Evolutionary conservation across 2,329 filamentous ascomycete genomes (phyloP), one percentile per base, ranked within the genome.

Genomic region (Pseudogymnoascus sp.): DNA sequence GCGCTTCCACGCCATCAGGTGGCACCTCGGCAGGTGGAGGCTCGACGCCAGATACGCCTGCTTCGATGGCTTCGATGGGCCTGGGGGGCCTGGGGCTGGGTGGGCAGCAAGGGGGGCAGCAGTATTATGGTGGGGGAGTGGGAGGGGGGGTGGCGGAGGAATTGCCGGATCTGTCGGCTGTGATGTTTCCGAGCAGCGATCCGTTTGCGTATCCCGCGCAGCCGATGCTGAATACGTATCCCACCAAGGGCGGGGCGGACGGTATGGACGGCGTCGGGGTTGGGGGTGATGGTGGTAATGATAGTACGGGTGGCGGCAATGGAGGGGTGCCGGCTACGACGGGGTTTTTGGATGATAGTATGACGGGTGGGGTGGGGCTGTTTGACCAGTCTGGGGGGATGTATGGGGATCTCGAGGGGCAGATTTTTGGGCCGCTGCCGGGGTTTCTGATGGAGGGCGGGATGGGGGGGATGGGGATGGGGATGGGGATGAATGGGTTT

Each of bases 121-220:
- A 79, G 71, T 69, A 76, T 79, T 68, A 76, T 75, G 7, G 80
- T 82, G 28, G 72, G 81, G 35, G 21, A 1, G 17, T 3, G 9
- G 42, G 19, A 4, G 42, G 42, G 11, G 33, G 33, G 11, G 6
- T 36, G 36, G 36, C 5, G 15, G 36, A 68, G 36, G 67, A 67
- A 7, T 61, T 92, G 15, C 83, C 88, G 67, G 89, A 90, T 71
- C 81, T 93, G 6, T 87, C 87, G 64, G 85, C 87, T 3, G 85
- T 93, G 77, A 92, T 93, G 87, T 93, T 93, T 70, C 87, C 89
- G 1, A 88, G 88, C 0, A 82, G 84, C 35, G 89, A 93, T 69
- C 89, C 90, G 0, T 88, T 93, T 67, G 88, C 87, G 0, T 95
- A 93, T 70, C 89, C 89, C 0, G 91, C 88, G 70, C 88, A 91